These are phyloP conservation scores for Mycena rebaudengoi DNA, from an alignment of 768 basidiomycete genomes.

Conservation along the genomic window DNA sequence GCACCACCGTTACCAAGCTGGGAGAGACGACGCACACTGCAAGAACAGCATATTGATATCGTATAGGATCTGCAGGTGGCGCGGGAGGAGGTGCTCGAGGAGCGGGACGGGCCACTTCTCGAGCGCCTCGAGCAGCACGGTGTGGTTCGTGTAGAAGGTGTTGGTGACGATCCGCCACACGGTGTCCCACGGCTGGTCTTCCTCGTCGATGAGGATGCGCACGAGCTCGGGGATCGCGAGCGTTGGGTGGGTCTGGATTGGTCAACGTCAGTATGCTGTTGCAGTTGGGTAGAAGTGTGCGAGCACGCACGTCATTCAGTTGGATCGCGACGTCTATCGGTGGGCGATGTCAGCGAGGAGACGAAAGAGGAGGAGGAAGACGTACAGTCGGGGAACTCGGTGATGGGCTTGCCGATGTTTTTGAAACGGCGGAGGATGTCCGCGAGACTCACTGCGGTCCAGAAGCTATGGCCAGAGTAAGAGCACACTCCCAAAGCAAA, in stretches of 20 bases:
- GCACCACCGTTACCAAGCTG: not conserved
- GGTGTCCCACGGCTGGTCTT: too few species aligned
- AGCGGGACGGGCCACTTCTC: too few species aligned
- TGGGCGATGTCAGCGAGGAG: conserved; percentile 4
- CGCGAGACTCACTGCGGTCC: conserved; percentile 86
- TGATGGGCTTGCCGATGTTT: conserved; percentile 84
- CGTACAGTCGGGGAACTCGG: conserved; percentile 83
- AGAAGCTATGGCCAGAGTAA: conserved; percentile 56
- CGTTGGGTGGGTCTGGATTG: conserved; percentile 89
- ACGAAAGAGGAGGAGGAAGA: too few species aligned
- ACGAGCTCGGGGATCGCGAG: too few species aligned
- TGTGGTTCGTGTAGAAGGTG: too few species aligned
- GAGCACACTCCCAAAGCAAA: not conserved
- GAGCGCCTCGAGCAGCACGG: too few species aligned
- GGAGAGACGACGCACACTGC: conserved; percentile 56
- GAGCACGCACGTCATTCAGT: conserved; percentile 78
- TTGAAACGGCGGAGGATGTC: conserved; percentile 95
- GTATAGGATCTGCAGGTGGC: conserved; percentile 92
- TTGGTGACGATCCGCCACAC: too few species aligned
- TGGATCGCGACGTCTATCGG: conserved; percentile 84
- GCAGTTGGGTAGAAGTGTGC: not conserved
- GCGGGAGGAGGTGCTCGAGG: conserved; percentile 83
- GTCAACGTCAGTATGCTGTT: conserved; percentile 4
- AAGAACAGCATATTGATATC: conserved; percentile 76
- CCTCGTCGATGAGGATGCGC: too few species aligned